Conservation (phyloP, 2,329 filamentous ascomycete genomes). For the Neopestalotiopsis sp. region DNA sequence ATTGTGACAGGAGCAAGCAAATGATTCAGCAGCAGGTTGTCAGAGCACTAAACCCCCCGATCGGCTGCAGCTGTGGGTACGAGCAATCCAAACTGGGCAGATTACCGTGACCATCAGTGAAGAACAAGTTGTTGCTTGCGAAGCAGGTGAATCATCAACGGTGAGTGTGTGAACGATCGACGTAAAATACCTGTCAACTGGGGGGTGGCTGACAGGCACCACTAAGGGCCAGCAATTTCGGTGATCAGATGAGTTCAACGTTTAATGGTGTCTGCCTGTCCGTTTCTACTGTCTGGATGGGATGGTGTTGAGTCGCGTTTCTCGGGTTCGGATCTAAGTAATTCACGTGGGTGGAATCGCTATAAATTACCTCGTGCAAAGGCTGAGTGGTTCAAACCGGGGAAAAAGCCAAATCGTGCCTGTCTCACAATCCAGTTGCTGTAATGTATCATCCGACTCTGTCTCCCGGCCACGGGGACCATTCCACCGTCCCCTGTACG, state of each 20-base stretch:
- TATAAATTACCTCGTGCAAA: slow-evolving; percentile 3
- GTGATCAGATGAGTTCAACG: not conserved
- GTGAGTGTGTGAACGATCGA: slow-evolving; percentile 5
- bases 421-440: not conserved
- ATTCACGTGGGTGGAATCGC: not conserved
- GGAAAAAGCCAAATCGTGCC: not conserved
- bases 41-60: not conserved
- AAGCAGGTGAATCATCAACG: not conserved
- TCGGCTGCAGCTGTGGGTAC: slow-evolving; percentile 7
- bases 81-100: slow-evolving; percentile 6
- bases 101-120: slow-evolving; percentile 2
- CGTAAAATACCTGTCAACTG: not conserved
- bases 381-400: slow-evolving; percentile 1
- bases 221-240: not conserved
- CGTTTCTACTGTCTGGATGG: too few species aligned
- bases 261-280: too few species aligned
- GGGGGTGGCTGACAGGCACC: not conserved
- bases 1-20: not conserved
- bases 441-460: not conserved
- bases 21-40: not conserved
- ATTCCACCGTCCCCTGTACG: not conserved
- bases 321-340: slow-evolving; percentile 1
- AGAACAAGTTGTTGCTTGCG: not conserved
- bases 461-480: not conserved
- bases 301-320: slow-evolving; percentile 10